phyloP scores from a whole-genome alignment of 371 early-diverging fungal genomes.

The Capillidium rhysosporum region DNA sequence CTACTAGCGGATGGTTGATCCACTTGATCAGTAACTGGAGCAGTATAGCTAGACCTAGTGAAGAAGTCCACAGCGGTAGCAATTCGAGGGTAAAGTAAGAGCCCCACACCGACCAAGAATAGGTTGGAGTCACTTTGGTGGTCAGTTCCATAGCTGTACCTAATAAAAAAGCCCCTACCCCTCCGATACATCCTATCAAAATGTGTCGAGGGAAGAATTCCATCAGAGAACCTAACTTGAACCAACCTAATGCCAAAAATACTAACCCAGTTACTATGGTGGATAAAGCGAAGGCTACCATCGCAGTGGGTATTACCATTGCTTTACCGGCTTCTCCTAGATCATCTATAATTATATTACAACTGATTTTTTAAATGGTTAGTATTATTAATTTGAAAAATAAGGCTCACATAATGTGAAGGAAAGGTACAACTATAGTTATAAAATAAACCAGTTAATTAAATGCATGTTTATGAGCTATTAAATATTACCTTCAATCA shows the following conservation, averaged over 20 bases:
- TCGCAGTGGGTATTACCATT: conserved; percentile 64
- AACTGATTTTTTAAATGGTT: conserved; percentile 14
- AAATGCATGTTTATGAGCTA: not conserved
- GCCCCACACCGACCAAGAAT: conserved; percentile 27
- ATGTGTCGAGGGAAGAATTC: conserved; percentile 92
- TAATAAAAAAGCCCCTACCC: conserved; percentile 84
- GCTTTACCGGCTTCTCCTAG: conserved; percentile 35
- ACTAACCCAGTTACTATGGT: conserved; percentile 70
- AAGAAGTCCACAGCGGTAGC: conserved; percentile 56
- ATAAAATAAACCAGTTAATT: not conserved
- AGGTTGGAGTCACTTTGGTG: conserved; percentile 29
- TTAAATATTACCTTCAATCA: conserved; percentile 57
- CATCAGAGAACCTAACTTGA: conserved; percentile 56
- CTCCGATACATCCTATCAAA: conserved; percentile 87
- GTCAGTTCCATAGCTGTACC: conserved; percentile 84
- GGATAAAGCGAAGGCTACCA: conserved; percentile 70
- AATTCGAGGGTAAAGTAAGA: conserved; percentile 30
- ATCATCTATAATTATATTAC: conserved; percentile 36
- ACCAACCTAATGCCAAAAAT: conserved; percentile 68
- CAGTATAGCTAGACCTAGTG: conserved; percentile 46
- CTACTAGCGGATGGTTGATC: conserved; percentile 45
- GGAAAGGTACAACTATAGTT: conserved; percentile 52
- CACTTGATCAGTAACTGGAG: conserved; percentile 27
- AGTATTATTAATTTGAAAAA: not conserved
- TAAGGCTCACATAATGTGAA: conserved; percentile 59